Base-by-base conservation (phyloP, 2,329 filamentous ascomycete genomes). In the Colletotrichum truncatum region DNA sequence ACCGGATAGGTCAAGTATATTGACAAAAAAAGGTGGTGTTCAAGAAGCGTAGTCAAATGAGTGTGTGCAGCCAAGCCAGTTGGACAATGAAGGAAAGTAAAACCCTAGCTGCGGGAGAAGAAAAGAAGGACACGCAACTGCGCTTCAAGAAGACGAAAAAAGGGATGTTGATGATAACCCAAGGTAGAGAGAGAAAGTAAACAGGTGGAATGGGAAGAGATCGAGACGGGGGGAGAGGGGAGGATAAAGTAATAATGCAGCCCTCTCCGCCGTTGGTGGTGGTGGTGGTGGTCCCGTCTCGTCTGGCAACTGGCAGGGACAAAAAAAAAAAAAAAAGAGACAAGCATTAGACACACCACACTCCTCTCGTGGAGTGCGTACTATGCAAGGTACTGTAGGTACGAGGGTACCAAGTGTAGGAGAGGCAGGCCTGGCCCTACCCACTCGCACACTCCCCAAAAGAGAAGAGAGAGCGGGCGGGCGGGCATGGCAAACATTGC, bases 21-120 rank as follows among this genome's bases (percentile, higher is more conserved):
- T 63, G 63, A 64, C 58, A 63, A 66, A 64, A 58, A 59, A 59
- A 53, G 65, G 63, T 58, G 46, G 59, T 81, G 78, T 78, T 70
- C 62, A 73, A 78, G 78, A 84, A 81, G 79, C 71, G 78, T 81
- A 76, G 68, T 76, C 67, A 82, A 86, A 87, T 78, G 82, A 85
- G 77, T 76, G 83, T 82, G 80, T 82, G 82, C 81, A 85, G 82
- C 84, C 84, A 85, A 85, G 80, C 82, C 83, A 84, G 83, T 85
- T 85, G 83, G 82, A 72, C 74, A 73, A 75, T 78, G 73, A 80
- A 80, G 75, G 74, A 78, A 76, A 73, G 74, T 75, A 78, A 75
- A 75, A 74, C 72, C 74, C 73, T 73, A 80, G 79, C 79, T 80
- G 78, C 77, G 76, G 75, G 76, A 71, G 71, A 78, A 73, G 72